These are phyloP conservation scores for Pythium dissimile DNA, from an alignment of 352 stramenopile genomes.

Conservation along the genomic window DNA sequence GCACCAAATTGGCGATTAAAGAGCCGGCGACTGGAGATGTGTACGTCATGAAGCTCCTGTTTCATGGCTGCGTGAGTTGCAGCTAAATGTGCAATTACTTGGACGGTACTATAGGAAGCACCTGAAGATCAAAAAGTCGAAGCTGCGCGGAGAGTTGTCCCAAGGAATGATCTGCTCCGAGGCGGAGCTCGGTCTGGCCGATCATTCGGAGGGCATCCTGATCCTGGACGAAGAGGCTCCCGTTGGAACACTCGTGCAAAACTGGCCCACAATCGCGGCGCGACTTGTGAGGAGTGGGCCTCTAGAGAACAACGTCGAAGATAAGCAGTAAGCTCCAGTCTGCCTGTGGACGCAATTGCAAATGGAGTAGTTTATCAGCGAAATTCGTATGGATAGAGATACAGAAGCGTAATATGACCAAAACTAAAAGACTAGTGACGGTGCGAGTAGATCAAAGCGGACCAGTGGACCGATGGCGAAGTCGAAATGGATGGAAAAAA, in stretches of 20 bases:
- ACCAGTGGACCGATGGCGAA: neutral
- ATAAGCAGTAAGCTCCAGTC: neutral
- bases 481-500: neutral
- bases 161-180: conserved; percentile 85
- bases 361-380: too few relatives aligned
- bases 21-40: conserved; percentile 42
- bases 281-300: conserved; percentile 24
- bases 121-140: conserved; percentile 85
- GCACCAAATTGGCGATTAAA: conserved; percentile 55
- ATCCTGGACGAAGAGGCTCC: conserved; percentile 55
- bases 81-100: neutral
- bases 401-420: conserved; percentile 15
- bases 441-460: neutral
- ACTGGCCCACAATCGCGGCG: conserved; percentile 35
- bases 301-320: neutral
- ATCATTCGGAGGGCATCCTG: conserved; percentile 66
- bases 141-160: conserved; percentile 71
- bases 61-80: neutral
- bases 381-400: conserved; percentile 11
- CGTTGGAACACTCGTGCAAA: conserved; percentile 46
- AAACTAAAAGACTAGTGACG: neutral
- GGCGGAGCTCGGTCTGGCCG: conserved; percentile 57
- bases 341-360: neutral
- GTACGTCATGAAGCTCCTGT: conserved; percentile 24
- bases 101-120: conserved; percentile 40